These are phyloP conservation scores for Aureobasidium sp. DNA, from an alignment of 2,329 filamentous ascomycete genomes.

Conservation along the genomic window DNA sequence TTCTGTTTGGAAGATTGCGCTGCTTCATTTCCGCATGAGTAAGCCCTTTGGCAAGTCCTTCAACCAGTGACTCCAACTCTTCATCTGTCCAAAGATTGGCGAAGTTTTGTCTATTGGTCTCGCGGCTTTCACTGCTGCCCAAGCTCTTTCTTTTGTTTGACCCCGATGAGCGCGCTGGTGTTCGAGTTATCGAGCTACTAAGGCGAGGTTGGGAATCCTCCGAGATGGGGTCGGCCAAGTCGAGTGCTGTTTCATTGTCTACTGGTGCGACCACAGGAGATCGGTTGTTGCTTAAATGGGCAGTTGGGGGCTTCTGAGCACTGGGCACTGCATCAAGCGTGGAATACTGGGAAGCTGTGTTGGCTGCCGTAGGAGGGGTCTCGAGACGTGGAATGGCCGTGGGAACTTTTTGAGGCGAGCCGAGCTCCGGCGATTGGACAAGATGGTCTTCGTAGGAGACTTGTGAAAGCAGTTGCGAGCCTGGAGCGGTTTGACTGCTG, in stretches of 20 bases:
- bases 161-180: neutral
- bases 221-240: neutral
- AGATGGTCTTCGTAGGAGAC: slow-evolving; percentile 8
- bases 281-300: neutral
- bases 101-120: neutral
- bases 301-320: neutral
- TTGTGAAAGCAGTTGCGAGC: neutral
- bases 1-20: neutral
- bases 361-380: neutral
- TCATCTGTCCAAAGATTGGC: neutral
- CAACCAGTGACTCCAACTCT: neutral
- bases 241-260: neutral
- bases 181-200: neutral
- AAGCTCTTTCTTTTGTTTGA: slow-evolving; percentile 1
- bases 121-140: neutral
- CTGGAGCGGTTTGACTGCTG: neutral
- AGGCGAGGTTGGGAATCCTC: slow-evolving; percentile 9
- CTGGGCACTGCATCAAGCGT: slow-evolving; percentile 7
- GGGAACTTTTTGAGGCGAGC: neutral
- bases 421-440: slow-evolving; percentile 2
- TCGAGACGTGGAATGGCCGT: neutral
- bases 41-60: neutral
- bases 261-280: neutral
- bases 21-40: neutral
- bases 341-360: neutral